These are phyloP conservation scores for Talaromyces albobiverticillius DNA, from an alignment of 2,329 filamentous ascomycete species.

Conservation along the genomic window DNA sequence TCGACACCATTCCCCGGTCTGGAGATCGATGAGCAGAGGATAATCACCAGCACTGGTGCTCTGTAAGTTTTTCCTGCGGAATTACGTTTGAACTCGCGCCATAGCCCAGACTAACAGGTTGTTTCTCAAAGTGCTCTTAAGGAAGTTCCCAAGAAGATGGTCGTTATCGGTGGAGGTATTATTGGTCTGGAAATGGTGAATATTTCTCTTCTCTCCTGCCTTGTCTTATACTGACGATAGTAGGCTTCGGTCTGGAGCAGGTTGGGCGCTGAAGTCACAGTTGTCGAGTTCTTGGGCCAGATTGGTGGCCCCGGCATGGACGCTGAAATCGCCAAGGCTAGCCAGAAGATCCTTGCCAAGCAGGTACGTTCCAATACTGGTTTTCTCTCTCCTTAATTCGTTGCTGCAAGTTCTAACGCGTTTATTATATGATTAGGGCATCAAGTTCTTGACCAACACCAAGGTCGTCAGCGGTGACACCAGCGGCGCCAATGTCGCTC, in stretches of 20 bases:
- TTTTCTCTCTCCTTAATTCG: neutral
- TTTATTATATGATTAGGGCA: constrained; percentile 50
- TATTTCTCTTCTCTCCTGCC: neutral
- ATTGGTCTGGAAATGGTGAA: constrained; percentile 95
- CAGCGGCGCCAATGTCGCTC: constrained; percentile 71
- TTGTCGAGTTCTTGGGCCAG: constrained; percentile 93
- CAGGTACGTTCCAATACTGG: constrained; percentile 48
- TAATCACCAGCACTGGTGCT: constrained; percentile 94
- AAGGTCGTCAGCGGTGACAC: constrained; percentile 88
- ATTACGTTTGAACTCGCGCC: neutral
- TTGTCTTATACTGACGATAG: constrained; percentile 9
- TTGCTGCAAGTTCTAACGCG: neutral
- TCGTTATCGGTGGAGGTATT: constrained; percentile 97
- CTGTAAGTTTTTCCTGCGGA: constrained; percentile 43
- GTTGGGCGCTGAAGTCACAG: constrained; percentile 88
- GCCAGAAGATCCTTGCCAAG: constrained; percentile 91
- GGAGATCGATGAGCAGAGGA: constrained; percentile 94
- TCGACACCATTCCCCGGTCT: constrained; percentile 94
- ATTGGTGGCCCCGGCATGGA: constrained; percentile 99
- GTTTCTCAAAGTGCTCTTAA: constrained; percentile 56
- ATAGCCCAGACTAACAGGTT: neutral
- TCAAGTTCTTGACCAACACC: constrained; percentile 97
- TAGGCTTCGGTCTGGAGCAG: constrained; percentile 90
- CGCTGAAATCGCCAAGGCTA: constrained; percentile 81
- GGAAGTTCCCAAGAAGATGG: constrained; percentile 91